A percentile compares a stretch with the other conserved stretches of the same genome.
phyloP scores from a whole-genome alignment of 2,329 filamentous ascomycete species.

The Xylaria sp. region DNA sequence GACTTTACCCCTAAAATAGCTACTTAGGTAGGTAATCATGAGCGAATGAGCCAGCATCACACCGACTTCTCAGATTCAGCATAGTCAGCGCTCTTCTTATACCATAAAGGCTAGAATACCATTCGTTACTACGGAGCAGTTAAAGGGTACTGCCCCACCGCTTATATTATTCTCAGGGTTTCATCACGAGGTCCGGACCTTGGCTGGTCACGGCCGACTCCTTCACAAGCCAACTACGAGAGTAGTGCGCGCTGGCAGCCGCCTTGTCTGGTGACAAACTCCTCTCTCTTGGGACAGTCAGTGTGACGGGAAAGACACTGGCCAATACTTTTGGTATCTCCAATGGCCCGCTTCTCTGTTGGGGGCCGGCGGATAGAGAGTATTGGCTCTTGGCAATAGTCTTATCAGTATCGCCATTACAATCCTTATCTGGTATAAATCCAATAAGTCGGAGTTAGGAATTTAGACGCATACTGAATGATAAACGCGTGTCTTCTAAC shows the following conservation, averaged over 20 bases:
- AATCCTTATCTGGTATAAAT: slow-evolving; percentile 1
- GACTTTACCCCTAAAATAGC: not conserved
- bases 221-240: slow-evolving; percentile 17
- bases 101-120: not conserved
- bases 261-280: slow-evolving; percentile 28
- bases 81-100: slow-evolving; percentile 4
- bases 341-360: slow-evolving; percentile 18
- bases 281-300: slow-evolving; percentile 19
- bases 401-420: slow-evolving; percentile 7
- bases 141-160: slow-evolving; percentile 25
- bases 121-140: slow-evolving; percentile 6
- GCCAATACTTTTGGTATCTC: slow-evolving; percentile 14
- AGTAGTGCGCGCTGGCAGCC: slow-evolving; percentile 33
- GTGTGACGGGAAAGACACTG: slow-evolving; percentile 14
- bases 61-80: slow-evolving; percentile 29
- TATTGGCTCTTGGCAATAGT: slow-evolving; percentile 1
- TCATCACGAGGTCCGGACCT: slow-evolving; percentile 33
- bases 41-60: slow-evolving; percentile 20
- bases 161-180: slow-evolving; percentile 19
- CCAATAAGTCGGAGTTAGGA: slow-evolving; percentile 7
- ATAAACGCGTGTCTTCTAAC: not conserved
- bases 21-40: not conserved
- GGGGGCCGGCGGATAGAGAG: slow-evolving; percentile 5
- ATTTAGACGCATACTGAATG: not conserved
- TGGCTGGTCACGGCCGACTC: slow-evolving; percentile 18